Evolutionary conservation across 345 rosid genomes (phyloP).

Genomic region (Acer yangbiense): DNA sequence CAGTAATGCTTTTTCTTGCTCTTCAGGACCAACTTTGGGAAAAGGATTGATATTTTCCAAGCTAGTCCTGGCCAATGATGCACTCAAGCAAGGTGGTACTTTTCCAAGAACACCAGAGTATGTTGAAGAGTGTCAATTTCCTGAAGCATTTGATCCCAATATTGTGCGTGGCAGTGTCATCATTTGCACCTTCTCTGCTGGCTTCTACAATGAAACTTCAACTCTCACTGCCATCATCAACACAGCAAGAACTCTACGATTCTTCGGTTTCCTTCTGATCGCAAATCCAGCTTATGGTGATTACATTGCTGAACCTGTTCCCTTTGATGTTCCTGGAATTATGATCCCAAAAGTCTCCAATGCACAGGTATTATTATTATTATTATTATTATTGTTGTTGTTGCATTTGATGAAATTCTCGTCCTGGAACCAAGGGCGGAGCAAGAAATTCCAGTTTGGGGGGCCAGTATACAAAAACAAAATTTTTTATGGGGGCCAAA

Average conservation of each 20-base stretch:
- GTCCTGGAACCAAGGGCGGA: too few relatives aligned
- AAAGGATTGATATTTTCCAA: constrained; percentile 38
- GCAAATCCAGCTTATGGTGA: constrained; percentile 70
- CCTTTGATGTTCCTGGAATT: constrained; percentile 53
- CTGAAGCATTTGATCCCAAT: constrained; percentile 57
- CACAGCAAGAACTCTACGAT: constrained; percentile 62
- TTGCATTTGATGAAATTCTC: too few relatives aligned
- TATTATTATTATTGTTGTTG: too few relatives aligned
- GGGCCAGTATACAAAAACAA: too few relatives aligned
- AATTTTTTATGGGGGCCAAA: too few relatives aligned
- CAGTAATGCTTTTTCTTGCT: too few relatives aligned
- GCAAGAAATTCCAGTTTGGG: too few relatives aligned
- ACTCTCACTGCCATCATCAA: constrained; percentile 52
- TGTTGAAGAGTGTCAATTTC: constrained; percentile 76
- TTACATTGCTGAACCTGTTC: constrained; percentile 66
- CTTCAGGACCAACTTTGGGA: constrained; percentile 65
- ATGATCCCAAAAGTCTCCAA: constrained; percentile 60
- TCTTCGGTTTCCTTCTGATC: constrained; percentile 61
- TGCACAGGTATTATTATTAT: constrained; percentile 48
- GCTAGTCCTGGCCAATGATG: constrained; percentile 76
- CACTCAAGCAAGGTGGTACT: constrained; percentile 41
- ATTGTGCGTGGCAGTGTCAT: constrained; percentile 57
- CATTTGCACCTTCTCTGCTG: constrained; percentile 72
- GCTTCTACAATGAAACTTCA: constrained; percentile 65
- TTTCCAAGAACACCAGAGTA: constrained; percentile 49